Evolutionary conservation across 305 asterid species (phyloP), one percentile per base, ranked within the genome.

Genomic region (Plantago rigida): DNA sequence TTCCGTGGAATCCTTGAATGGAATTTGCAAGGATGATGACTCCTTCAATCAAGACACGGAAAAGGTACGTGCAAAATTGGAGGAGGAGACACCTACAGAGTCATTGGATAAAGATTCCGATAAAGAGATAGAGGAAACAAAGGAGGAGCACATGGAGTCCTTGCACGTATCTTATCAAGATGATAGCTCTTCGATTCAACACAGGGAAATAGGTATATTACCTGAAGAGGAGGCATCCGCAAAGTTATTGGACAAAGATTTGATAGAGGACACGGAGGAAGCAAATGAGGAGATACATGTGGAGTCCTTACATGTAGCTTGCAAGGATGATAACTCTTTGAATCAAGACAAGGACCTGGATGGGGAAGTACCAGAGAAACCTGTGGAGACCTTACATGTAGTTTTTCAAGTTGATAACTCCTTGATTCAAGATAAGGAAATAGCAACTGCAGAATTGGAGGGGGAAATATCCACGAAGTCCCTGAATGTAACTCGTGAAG

Each of bases 401-500:
- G 42, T 36, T 26, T 52, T 12, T 39, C 45, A 39, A 26, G 17
- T 11, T 31, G 58, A 52, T 12, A 26, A 12, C 29, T n/a, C 58
- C 29, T 12, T 52, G 34, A 12, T n/a, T 52, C 58, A 12, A 24
- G 42, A 52, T 14, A 26, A 26, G 29, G 58, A 52, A 36, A 14
- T 9, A 4, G 15, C 7, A 17, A 17, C 19, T 17, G 19, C 19
- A 17, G 19, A 17, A 17, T 17, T 17, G 19, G 19, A 17, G 19
- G 19, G 19, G 19, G 19, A 17, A 17, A 17, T 17, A 17, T 17
- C 19, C 19, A 17, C 19, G 17, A 53, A 73, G 52, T 19, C 51
- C 60, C 42, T 70, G 46, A 67, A 67, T 67, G 53, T 59, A 17
- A 60, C 73, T 28, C 47, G 56, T 50, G 70, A 63, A 65, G 74